These are phyloP conservation scores for Saururus chinensis DNA, from an alignment of 164 flowering plant species.

Conservation along the genomic window DNA sequence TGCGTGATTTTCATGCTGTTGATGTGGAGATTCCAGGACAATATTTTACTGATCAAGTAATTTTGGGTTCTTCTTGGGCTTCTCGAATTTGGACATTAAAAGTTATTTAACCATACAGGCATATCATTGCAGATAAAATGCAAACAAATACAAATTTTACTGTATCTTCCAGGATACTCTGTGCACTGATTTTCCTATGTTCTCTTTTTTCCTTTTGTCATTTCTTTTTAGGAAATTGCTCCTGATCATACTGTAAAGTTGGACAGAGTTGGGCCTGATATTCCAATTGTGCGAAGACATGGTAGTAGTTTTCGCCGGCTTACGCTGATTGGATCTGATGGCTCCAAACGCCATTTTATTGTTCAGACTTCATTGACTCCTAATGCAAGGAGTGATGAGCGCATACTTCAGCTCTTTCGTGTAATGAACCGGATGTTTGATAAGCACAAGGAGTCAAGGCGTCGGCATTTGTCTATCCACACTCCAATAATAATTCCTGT, in stretches of 20 bases:
- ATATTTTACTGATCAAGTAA: slow-evolving; percentile 89
- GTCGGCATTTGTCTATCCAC: slow-evolving; percentile 84
- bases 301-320: slow-evolving; percentile 97
- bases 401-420: slow-evolving; percentile 94
- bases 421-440: slow-evolving; percentile 97
- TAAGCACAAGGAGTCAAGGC: slow-evolving; percentile 95
- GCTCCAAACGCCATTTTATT: slow-evolving; percentile 94
- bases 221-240: slow-evolving; percentile 68
- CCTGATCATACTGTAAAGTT: slow-evolving; percentile 97
- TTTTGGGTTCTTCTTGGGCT: no score
- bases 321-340: slow-evolving; percentile 97
- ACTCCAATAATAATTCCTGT: slow-evolving; percentile 98
- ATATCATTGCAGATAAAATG: no score
- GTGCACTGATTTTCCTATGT: no score
- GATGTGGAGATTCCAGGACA: slow-evolving; percentile 99
- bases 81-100: no score
- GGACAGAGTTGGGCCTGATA: slow-evolving; percentile 93
- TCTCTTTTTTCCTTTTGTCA: background rate
- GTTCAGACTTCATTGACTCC: slow-evolving; percentile 97
- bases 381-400: slow-evolving; percentile 97
- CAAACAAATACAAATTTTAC: no score
- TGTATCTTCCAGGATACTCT: no score
- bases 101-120: no score
- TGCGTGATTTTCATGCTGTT: slow-evolving; percentile 95
- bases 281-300: slow-evolving; percentile 94